These are phyloP conservation scores for Akebia trifoliata DNA, from an alignment of 164 flowering plant species.

Conservation along the genomic window DNA sequence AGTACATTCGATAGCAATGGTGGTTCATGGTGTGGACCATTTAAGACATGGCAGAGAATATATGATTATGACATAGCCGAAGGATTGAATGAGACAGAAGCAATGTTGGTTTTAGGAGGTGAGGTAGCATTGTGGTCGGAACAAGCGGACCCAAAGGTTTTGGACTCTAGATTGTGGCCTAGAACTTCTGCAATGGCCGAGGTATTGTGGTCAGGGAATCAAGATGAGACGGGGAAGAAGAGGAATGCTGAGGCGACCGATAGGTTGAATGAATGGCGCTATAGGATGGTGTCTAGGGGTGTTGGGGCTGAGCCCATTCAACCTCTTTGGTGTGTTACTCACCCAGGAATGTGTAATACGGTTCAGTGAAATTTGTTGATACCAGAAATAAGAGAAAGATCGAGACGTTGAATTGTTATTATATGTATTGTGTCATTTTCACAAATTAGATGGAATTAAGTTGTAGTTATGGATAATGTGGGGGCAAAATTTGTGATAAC, in stretches of 20 bases:
- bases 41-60: slow-evolving; percentile 84
- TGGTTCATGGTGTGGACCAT: slow-evolving; percentile 96
- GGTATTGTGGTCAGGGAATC: slow-evolving; percentile 83
- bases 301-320: slow-evolving; percentile 83
- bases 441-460: too few species aligned
- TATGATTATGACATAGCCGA: slow-evolving; percentile 80
- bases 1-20: slow-evolving; percentile 56
- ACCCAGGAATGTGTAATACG: slow-evolving; percentile 83
- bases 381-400: background rate
- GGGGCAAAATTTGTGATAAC: too few species aligned
- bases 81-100: slow-evolving; percentile 55
- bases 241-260: slow-evolving; percentile 83
- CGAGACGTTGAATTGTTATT: too few species aligned
- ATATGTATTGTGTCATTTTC: too few species aligned
- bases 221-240: slow-evolving; percentile 66
- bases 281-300: slow-evolving; percentile 74
- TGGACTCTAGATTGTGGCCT: slow-evolving; percentile 83
- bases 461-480: too few species aligned
- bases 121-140: slow-evolving; percentile 98
- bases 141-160: slow-evolving; percentile 74
- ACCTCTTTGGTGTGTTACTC: slow-evolving; percentile 77
- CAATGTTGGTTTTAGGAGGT: slow-evolving; percentile 72
- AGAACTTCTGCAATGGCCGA: slow-evolving; percentile 84
- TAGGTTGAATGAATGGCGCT: slow-evolving; percentile 76
- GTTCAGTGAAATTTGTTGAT: slow-evolving; percentile 24